phyloP scores from a whole-genome alignment of 2,329 filamentous ascomycete genomes.

The Colletotrichum noveboracense region DNA sequence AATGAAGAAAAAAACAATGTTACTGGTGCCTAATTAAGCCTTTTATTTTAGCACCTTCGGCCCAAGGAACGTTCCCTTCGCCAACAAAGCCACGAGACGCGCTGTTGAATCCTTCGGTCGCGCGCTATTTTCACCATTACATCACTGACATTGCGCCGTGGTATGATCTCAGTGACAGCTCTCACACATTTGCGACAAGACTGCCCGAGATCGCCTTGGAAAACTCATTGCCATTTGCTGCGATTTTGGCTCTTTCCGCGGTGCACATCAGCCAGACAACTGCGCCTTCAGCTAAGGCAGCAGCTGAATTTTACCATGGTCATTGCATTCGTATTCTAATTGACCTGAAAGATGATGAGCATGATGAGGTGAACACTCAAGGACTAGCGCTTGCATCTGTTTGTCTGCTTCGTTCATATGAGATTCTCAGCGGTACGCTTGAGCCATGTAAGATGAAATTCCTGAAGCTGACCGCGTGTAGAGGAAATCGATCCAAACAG shows the following conservation, averaged over 20 bases:
- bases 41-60: neutral
- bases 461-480: neutral
- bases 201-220: slow-evolving; percentile 42
- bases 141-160: slow-evolving; percentile 43
- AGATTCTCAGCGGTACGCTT: slow-evolving; percentile 43
- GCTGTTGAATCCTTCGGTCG: slow-evolving; percentile 34
- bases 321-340: slow-evolving; percentile 45
- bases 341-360: slow-evolving; percentile 30
- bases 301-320: slow-evolving; percentile 44
- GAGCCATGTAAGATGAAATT: accelerated
- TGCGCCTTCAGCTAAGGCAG: slow-evolving; percentile 26
- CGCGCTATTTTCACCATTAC: slow-evolving; percentile 45
- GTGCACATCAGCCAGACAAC: slow-evolving; percentile 41
- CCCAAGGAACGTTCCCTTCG: neutral
- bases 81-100: slow-evolving; percentile 29
- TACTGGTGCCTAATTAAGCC: neutral
- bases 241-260: slow-evolving; percentile 49
- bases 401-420: slow-evolving; percentile 53
- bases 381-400: slow-evolving; percentile 45
- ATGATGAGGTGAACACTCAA: slow-evolving; percentile 37
- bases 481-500: slow-evolving; percentile 46
- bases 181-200: slow-evolving; percentile 35
- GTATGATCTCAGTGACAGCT: slow-evolving; percentile 52
- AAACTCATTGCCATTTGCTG: slow-evolving; percentile 46
- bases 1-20: neutral